Conservation (phyloP, 208 protist species). For the Acanthamoeba sp. region DNA sequence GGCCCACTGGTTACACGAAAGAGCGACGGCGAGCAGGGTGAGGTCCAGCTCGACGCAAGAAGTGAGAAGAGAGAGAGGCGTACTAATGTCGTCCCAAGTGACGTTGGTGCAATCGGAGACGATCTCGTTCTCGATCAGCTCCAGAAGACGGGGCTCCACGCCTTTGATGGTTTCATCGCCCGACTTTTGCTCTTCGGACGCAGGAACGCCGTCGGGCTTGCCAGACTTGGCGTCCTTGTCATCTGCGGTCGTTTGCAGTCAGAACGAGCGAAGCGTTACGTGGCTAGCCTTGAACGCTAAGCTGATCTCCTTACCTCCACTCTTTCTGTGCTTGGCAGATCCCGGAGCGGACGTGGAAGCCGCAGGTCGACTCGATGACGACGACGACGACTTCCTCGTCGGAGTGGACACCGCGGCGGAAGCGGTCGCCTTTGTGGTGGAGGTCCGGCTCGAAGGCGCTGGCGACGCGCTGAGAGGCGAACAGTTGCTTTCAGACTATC, state of each 20-base stretch:
- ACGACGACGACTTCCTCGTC: background rate
- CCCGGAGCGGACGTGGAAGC: background rate
- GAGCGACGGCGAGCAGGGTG: background rate
- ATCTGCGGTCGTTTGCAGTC: background rate
- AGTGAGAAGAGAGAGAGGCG: slow-evolving; percentile 1
- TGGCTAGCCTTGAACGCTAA: background rate
- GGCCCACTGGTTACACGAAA: slow-evolving; percentile 78
- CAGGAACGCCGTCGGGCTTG: background rate
- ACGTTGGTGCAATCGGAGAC: slow-evolving; percentile 71
- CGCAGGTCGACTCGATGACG: background rate
- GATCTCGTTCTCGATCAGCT: slow-evolving; percentile 84
- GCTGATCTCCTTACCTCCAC: background rate
- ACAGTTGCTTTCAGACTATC: too few species aligned
- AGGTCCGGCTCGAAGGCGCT: background rate
- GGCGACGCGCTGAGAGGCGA: background rate
- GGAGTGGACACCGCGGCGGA: background rate
- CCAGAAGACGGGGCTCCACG: slow-evolving; percentile 78
- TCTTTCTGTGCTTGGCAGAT: background rate
- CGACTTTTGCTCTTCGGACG: background rate
- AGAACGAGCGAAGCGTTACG: background rate
- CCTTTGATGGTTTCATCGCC: slow-evolving; percentile 62
- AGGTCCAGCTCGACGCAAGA: background rate
- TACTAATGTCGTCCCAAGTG: slow-evolving; percentile 84
- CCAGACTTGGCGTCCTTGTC: background rate
- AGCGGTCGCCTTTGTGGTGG: background rate